Conservation (phyloP, 1,284 basidiomycete genomes). For the Lignosus rhinocerotis region DNA sequence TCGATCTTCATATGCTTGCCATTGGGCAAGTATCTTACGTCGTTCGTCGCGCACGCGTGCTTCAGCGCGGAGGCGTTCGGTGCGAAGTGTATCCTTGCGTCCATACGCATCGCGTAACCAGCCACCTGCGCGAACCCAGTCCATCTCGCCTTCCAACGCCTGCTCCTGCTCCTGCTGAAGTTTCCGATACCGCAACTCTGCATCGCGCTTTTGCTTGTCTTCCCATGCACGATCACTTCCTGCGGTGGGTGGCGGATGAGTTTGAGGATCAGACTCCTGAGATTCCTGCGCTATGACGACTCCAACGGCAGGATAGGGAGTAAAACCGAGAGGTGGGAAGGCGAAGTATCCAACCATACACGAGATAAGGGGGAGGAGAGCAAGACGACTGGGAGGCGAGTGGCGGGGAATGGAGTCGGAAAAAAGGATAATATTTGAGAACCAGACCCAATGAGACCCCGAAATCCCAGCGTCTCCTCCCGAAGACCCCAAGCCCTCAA, state of each 20-base stretch:
- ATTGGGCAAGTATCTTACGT: conserved; percentile 37
- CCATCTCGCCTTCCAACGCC: conserved; percentile 47
- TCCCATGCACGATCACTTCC: neutral
- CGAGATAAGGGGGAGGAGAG: neutral
- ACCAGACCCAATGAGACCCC: conserved; percentile 9
- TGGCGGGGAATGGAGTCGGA: neutral
- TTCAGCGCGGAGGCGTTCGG: conserved; percentile 44
- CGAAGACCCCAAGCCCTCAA: neutral
- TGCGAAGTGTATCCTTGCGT: conserved; percentile 49
- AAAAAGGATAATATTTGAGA: neutral
- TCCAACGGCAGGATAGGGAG: neutral
- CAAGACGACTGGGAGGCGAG: conserved; percentile 1
- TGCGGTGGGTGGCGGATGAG: neutral
- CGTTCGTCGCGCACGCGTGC: conserved; percentile 43
- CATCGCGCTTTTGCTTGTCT: conserved; percentile 15
- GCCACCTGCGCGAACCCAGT: conserved; percentile 60
- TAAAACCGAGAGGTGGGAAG: conserved; percentile 9
- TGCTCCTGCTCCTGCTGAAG: conserved; percentile 34
- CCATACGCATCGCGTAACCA: conserved; percentile 52
- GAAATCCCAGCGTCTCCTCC: neutral
- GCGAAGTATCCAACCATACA: conserved; percentile 16
- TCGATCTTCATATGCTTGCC: conserved; percentile 51
- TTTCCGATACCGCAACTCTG: conserved; percentile 25
- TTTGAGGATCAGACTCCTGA: neutral
- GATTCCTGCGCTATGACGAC: neutral